Base-by-base conservation (phyloP, 2,329 filamentous ascomycete genomes). In the Anisogramma anomala region DNA sequence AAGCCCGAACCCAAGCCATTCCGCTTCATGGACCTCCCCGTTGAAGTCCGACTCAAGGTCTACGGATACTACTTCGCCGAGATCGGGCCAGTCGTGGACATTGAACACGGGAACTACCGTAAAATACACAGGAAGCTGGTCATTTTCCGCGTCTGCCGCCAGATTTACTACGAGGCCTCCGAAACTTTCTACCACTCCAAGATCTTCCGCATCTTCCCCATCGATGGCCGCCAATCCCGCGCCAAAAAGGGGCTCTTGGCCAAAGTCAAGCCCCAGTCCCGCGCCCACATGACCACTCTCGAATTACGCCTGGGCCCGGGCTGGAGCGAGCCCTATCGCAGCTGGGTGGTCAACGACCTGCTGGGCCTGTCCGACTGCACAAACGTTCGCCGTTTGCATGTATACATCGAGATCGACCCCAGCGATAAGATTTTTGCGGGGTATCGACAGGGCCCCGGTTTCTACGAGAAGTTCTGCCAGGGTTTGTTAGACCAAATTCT, bases 401-500 rank as follows among this genome's bases (percentile, higher is more conserved):
- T 88, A 9, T 83, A 83, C 53, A 74, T 86, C 18, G 77, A 87
- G 57, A 74, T 72, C 48, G 83, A 88, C 52, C 82, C 83, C 0
- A 82, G 77, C 39, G 71, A 81, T 50, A 68, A 66, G 20, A 63
- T 77, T 15, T 85, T 84, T 51, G 72, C 74, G 41, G 82, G 80
- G 0, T 87, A 82, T 52, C 71, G 80, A 11, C 69, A 71, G 19
- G 68, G 69, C 1, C 71, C 79, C 19, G 74, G 78, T 1, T 85
- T 82, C 48, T 88, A 84, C 53, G 82, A 84, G 45, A 59, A 58
- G 4, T 87, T 86, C 53, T 78, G 72, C 19, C 62, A 68, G 9
- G 60, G 64, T 2, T 59, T 87, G 20, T 55, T 87, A 6, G 58
- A 61, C 3, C 65, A 63, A 6, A 67, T 86, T 3, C 53, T 86